These are phyloP conservation scores for Orbilia oligospora DNA, from an alignment of 2,329 filamentous ascomycete genomes.

Conservation along the genomic window DNA sequence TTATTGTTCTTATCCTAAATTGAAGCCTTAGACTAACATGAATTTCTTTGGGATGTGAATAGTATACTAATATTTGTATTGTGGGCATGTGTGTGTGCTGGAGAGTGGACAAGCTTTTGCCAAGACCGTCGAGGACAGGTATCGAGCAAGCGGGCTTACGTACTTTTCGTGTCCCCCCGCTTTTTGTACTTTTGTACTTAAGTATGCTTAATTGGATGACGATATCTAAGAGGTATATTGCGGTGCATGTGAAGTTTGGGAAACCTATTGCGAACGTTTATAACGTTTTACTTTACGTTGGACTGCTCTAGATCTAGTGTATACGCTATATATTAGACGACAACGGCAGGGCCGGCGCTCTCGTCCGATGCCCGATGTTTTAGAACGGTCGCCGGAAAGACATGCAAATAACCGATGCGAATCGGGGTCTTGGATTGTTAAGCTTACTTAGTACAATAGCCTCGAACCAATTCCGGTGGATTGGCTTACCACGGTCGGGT, in stretches of 20 bases:
- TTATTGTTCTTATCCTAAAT: background rate
- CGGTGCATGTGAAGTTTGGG: constrained; percentile 1
- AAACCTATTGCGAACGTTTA: too few species aligned
- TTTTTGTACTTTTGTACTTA: too few species aligned
- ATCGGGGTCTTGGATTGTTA: constrained; percentile 5
- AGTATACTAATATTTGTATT: too few species aligned
- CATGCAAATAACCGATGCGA: background rate
- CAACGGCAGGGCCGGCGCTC: background rate
- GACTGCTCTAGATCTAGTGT: background rate
- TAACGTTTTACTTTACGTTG: too few species aligned
- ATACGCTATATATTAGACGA: too few species aligned
- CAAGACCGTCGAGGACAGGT: constrained; percentile 43
- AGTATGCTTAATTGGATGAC: constrained; percentile 7
- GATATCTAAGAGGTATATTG: background rate
- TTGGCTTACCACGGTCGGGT: constrained; percentile 12
- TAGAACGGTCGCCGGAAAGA: background rate
- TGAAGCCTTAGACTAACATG: constrained; percentile 16
- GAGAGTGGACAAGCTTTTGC: constrained; percentile 56
- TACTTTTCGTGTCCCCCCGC: constrained; percentile 20
- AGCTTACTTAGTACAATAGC: background rate
- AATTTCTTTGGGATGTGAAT: background rate
- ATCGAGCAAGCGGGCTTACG: constrained; percentile 42
- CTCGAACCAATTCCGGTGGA: constrained; percentile 1
- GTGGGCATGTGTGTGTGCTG: background rate
- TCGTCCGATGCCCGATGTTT: constrained; percentile 9